Percentiles rank a stretch among this genome's conserved stretches.
These are phyloP conservation scores for Dioscorea dumetorum DNA, from an alignment of 106 monocot genomes.

Conservation along the genomic window DNA sequence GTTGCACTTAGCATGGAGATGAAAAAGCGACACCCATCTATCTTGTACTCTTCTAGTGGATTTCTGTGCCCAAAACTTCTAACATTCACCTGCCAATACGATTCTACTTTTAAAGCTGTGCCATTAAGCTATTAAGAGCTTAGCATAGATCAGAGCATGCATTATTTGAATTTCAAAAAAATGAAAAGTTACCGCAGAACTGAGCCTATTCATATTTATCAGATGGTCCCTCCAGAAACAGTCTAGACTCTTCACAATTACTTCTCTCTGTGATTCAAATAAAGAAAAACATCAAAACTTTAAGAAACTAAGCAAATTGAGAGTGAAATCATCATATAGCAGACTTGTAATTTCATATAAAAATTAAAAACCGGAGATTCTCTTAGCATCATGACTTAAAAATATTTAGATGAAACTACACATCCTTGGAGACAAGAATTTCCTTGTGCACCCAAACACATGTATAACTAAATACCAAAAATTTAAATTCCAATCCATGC, in stretches of 20 bases:
- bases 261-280: conserved; percentile 55
- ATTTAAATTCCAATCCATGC: too few species aligned
- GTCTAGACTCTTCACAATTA: conserved; percentile 87
- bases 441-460: too few species aligned
- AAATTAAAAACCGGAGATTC: too few species aligned
- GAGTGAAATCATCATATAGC: too few species aligned
- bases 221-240: conserved; percentile 92
- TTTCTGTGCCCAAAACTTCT: conserved; percentile 98
- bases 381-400: too few species aligned
- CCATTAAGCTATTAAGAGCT: too few species aligned
- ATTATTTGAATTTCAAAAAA: neutral
- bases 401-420: too few species aligned
- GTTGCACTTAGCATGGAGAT: conserved; percentile 99
- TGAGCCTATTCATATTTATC: conserved; percentile 97
- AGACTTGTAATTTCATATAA: too few species aligned
- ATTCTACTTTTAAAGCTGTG: neutral
- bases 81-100: conserved; percentile 76
- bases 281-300: neutral
- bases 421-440: too few species aligned
- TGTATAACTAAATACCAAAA: too few species aligned
- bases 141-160: too few species aligned
- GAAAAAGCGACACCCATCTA: conserved; percentile 98
- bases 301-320: neutral
- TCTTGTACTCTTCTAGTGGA: conserved; percentile 98
- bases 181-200: conserved; percentile 63